Percentiles rank a stretch among this genome's conserved stretches.
These are phyloP conservation scores for Fomitopsis pinicola DNA, from an alignment of 1,284 basidiomycete species.

Conservation along the genomic window DNA sequence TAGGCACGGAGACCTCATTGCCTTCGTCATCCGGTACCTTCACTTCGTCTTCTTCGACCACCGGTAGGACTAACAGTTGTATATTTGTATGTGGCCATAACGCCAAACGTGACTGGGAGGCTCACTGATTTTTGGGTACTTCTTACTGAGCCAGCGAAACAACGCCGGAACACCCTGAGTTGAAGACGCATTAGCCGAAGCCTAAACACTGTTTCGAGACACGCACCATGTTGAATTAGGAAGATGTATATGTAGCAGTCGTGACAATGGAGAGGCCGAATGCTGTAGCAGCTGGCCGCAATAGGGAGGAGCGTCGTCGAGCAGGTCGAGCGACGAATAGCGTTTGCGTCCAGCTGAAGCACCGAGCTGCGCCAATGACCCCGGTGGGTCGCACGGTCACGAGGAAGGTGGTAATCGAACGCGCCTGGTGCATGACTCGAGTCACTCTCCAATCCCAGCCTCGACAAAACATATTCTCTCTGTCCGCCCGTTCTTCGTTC, in stretches of 20 bases:
- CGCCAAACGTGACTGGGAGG: slow-evolving; percentile 10
- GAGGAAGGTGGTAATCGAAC: slow-evolving; percentile 2
- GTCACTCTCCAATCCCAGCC: slow-evolving; percentile 10
- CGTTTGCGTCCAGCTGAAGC: not conserved
- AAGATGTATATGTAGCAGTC: not conserved
- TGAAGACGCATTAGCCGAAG: not conserved
- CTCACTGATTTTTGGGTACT: slow-evolving; percentile 92
- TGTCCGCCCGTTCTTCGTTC: slow-evolving; percentile 1
- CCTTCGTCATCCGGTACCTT: slow-evolving; percentile 69
- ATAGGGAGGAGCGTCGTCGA: not conserved
- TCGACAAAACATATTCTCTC: slow-evolving; percentile 6
- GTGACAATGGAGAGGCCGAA: not conserved
- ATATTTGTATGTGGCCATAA: not conserved
- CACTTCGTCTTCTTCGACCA: slow-evolving; percentile 79
- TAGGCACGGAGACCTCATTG: slow-evolving; percentile 66
- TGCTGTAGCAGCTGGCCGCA: not conserved
- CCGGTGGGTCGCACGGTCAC: slow-evolving; percentile 10
- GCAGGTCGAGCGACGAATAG: not conserved
- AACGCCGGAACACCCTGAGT: slow-evolving; percentile 88
- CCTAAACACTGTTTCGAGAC: not conserved
- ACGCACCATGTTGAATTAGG: not conserved
- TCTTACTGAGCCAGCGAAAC: slow-evolving; percentile 94
- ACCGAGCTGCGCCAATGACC: not conserved
- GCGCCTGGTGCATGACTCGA: slow-evolving; percentile 18
- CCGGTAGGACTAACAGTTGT: slow-evolving; percentile 57